Conservation (phyloP, 2,329 filamentous ascomycete species). For the Colletotrichum lindemuthianum region DNA sequence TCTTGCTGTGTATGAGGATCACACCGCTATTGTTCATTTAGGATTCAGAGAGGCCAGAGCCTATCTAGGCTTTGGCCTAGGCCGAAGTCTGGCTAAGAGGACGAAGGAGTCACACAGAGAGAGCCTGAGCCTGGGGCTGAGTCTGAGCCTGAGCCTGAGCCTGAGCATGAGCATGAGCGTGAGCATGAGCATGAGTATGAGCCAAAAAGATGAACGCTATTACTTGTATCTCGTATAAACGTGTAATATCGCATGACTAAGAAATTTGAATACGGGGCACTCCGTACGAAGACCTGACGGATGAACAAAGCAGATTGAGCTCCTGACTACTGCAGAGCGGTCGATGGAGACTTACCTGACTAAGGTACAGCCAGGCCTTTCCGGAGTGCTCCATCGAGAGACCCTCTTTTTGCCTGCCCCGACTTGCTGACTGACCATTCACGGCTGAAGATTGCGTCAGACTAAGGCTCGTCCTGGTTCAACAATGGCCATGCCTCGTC, state of each 20-base stretch:
- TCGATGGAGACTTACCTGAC: constrained; percentile 18
- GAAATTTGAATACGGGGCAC: too few relatives aligned
- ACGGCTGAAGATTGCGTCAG: constrained; percentile 1
- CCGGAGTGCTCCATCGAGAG: background rate
- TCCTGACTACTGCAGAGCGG: constrained; percentile 20
- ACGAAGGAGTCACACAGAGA: background rate
- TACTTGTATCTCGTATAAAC: too few relatives aligned
- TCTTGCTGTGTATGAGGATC: constrained; percentile 7
- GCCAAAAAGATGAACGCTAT: background rate
- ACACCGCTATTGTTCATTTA: background rate
- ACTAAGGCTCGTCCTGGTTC: constrained; percentile 15
- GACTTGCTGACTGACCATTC: background rate
- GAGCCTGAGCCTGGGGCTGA: background rate
- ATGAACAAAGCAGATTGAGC: background rate
- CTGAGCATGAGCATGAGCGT: background rate
- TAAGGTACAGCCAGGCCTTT: constrained; percentile 9
- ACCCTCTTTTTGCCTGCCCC: constrained; percentile 33
- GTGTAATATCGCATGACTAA: too few relatives aligned
- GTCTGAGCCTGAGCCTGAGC: background rate
- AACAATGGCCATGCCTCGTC: constrained; percentile 5
- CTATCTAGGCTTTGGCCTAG: too few relatives aligned
- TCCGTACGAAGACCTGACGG: too few relatives aligned
- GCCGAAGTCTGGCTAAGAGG: too few relatives aligned
- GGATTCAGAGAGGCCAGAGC: constrained; percentile 12
- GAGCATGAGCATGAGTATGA: constrained; percentile 10